Evolutionary conservation across 805 yeast species (phyloP).

Genomic region (Ascoidea rubescens): DNA sequence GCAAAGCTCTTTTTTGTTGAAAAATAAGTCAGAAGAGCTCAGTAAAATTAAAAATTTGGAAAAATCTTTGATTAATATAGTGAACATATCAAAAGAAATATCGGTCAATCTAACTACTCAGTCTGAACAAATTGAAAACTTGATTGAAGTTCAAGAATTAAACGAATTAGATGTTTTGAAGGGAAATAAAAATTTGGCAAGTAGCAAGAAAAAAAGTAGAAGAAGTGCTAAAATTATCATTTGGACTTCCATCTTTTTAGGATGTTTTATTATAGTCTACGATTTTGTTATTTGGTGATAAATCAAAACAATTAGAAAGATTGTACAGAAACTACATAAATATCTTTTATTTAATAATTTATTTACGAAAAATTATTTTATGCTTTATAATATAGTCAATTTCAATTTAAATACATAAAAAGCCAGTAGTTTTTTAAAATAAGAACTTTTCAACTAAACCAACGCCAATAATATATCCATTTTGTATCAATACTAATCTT

Average conservation of each 20-base stretch:
- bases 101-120: constrained; percentile 29
- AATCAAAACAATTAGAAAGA: too few relatives aligned
- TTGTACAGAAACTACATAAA: too few relatives aligned
- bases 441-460: constrained; percentile 18
- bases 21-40: constrained; percentile 24
- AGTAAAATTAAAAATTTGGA: constrained; percentile 30
- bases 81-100: constrained; percentile 28
- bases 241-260: constrained; percentile 18
- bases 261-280: constrained; percentile 17
- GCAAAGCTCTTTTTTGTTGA: constrained; percentile 25
- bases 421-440: too few relatives aligned
- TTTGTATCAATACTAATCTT: constrained; percentile 54
- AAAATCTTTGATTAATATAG: constrained; percentile 29
- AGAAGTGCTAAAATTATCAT: constrained; percentile 17
- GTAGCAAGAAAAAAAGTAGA: constrained; percentile 27
- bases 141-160: constrained; percentile 26
- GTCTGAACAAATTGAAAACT: constrained; percentile 24
- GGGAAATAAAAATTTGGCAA: constrained; percentile 27
- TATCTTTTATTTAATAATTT: too few relatives aligned
- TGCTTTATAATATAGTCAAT: too few relatives aligned
- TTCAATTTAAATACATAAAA: too few relatives aligned
- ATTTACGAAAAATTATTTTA: too few relatives aligned
- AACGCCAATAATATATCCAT: constrained; percentile 59
- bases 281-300: constrained; percentile 14
- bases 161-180: constrained; percentile 24